A percentile compares a stretch with the other conserved stretches of the same genome.
Evolutionary conservation across 2,329 filamentous ascomycete genomes (phyloP).

Genomic region (Dactylellina drechsleri): DNA sequence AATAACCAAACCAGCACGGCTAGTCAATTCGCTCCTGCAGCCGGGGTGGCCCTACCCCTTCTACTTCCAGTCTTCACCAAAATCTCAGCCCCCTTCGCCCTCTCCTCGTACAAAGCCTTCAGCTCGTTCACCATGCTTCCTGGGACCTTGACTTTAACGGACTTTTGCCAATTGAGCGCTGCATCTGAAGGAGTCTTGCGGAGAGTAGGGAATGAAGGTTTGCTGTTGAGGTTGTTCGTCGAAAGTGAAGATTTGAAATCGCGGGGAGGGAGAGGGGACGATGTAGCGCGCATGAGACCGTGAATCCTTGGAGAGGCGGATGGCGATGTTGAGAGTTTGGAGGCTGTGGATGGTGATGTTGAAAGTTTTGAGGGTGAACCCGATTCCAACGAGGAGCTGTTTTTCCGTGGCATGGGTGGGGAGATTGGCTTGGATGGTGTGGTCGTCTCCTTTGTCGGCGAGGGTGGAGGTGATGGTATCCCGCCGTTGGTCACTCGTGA

Average conservation of each 20-base stretch:
- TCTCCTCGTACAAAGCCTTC: conserved; percentile 57
- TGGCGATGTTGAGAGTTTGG: conserved; percentile 40
- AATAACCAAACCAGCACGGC: conserved; percentile 32
- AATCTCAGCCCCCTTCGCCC: conserved; percentile 56
- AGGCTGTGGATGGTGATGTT: conserved; percentile 27
- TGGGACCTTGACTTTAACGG: conserved; percentile 41
- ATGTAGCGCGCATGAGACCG: conserved; percentile 43
- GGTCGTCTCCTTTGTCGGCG: conserved; percentile 42
- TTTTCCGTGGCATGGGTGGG: conserved; percentile 9
- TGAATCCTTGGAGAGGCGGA: conserved; percentile 27
- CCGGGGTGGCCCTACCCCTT: conserved; percentile 45
- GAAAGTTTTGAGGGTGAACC: conserved; percentile 18
- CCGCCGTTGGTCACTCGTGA: conserved; percentile 44
- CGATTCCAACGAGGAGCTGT: conserved; percentile 14
- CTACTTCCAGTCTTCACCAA: conserved; percentile 56
- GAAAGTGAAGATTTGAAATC: conserved; percentile 42
- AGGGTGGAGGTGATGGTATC: conserved; percentile 51
- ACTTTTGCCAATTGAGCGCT: conserved; percentile 46
- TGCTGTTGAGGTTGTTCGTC: conserved; percentile 19
- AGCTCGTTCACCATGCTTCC: conserved; percentile 55
- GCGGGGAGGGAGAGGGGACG: conserved; percentile 44
- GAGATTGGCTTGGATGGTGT: conserved; percentile 18
- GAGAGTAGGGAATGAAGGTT: conserved; percentile 41
- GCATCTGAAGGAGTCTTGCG: conserved; percentile 45
- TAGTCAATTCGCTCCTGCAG: conserved; percentile 52